These are phyloP conservation scores for Sclerotinia trifoliorum DNA, from an alignment of 2,329 filamentous ascomycete genomes.

Conservation along the genomic window DNA sequence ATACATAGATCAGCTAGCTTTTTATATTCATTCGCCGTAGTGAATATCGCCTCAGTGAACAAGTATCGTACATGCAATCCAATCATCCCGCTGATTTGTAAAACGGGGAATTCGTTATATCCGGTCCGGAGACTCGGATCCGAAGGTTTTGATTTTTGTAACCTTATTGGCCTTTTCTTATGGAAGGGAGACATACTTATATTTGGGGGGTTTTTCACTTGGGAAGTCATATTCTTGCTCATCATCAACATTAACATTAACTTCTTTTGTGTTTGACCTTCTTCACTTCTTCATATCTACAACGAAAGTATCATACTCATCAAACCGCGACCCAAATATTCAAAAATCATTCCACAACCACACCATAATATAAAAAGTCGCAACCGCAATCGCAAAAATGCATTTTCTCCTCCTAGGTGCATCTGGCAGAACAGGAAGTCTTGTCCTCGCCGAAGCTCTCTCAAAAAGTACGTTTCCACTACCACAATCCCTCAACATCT, in stretches of 20 bases:
- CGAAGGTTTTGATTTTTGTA: not conserved
- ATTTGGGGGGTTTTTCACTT: not conserved
- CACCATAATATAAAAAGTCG: not conserved
- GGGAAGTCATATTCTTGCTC: not conserved
- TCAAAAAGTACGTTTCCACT: conserved; percentile 17
- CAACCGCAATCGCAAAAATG: conserved; percentile 36
- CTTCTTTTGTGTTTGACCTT: not conserved
- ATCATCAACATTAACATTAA: too few relatives aligned
- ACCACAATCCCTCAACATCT: not conserved
- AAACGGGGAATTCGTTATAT: not conserved
- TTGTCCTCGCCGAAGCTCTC: conserved; percentile 46
- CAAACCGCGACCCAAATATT: not conserved
- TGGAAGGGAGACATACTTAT: not conserved
- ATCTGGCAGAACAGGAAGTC: conserved; percentile 48
- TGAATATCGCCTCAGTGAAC: not conserved
- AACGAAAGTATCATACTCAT: not conserved
- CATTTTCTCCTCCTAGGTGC: conserved; percentile 48
- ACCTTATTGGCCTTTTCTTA: too few relatives aligned
- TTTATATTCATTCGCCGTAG: not conserved
- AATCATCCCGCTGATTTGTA: not conserved
- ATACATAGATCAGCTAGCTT: not conserved
- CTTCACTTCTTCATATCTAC: too few relatives aligned
- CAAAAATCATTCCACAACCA: not conserved
- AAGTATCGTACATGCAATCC: not conserved
- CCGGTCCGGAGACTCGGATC: conserved; percentile 7